A percentile compares a stretch with the other conserved stretches of the same genome.
These are phyloP conservation scores for Podospora conica DNA, from an alignment of 495 filamentous ascomycete genomes.

Conservation along the genomic window DNA sequence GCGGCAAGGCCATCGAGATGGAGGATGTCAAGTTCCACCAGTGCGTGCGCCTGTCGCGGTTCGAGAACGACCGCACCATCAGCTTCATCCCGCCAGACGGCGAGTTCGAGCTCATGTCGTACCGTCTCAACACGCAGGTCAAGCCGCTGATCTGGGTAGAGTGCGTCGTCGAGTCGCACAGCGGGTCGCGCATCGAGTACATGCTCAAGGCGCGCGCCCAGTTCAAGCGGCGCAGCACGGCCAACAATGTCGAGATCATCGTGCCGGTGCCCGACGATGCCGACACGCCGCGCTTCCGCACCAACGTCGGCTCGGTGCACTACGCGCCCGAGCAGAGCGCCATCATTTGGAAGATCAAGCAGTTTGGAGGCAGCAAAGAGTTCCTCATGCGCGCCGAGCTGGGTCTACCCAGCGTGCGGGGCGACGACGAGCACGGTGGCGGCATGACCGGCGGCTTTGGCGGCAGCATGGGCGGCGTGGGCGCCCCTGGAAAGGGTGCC, in stretches of 20 bases:
- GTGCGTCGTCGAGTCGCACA: slow-evolving; percentile 92
- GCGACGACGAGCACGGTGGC: slow-evolving; percentile 91
- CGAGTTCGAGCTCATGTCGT: slow-evolving; percentile 99
- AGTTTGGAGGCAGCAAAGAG: slow-evolving; percentile 96
- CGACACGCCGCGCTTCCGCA: slow-evolving; percentile 92
- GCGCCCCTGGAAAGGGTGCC: slow-evolving; percentile 62
- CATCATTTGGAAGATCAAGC: slow-evolving; percentile 99
- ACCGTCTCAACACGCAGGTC: slow-evolving; percentile 96
- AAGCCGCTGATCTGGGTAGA: slow-evolving; percentile 99
- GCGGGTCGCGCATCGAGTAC: slow-evolving; percentile 90
- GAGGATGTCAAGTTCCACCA: slow-evolving; percentile 99
- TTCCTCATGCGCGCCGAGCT: slow-evolving; percentile 99
- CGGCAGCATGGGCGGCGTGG: slow-evolving; percentile 84
- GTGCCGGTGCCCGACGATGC: slow-evolving; percentile 98
- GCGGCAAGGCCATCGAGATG: slow-evolving; percentile 99
- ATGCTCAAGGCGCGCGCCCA: slow-evolving; percentile 98
- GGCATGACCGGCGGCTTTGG: slow-evolving; percentile 96
- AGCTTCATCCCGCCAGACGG: slow-evolving; percentile 98
- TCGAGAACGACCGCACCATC: slow-evolving; percentile 98
- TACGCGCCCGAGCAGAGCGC: slow-evolving; percentile 97
- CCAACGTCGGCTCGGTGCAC: slow-evolving; percentile 96
- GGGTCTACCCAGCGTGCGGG: slow-evolving; percentile 86
- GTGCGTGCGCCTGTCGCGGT: slow-evolving; percentile 89
- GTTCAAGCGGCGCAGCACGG: slow-evolving; percentile 95
- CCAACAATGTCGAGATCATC: slow-evolving; percentile 97